These are phyloP conservation scores for Phytophthora pinifolia DNA, from an alignment of 352 stramenopile genomes.

Conservation along the genomic window DNA sequence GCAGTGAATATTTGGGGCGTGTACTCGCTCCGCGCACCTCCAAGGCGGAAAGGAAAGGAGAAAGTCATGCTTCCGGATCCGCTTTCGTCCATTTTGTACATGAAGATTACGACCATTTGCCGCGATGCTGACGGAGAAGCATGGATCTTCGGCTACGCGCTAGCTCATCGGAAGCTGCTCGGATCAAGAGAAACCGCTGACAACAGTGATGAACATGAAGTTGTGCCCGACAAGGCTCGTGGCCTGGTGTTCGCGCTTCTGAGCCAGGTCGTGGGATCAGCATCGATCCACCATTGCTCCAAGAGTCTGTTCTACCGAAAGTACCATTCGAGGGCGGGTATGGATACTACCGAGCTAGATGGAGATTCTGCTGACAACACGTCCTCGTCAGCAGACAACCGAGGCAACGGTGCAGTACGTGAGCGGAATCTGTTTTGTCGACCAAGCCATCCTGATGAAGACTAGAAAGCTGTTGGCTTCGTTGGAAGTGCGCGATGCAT, in stretches of 20 bases:
- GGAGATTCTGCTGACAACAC: background rate
- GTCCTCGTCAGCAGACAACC: slow-evolving; percentile 6
- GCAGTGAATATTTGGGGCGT: slow-evolving; percentile 37
- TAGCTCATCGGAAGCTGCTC: slow-evolving; percentile 16
- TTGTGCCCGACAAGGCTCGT: slow-evolving; percentile 19
- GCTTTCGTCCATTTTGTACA: slow-evolving; percentile 25
- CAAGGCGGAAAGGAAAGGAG: slow-evolving; percentile 15
- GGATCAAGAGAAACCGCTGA: background rate
- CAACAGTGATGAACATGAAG: slow-evolving; percentile 23
- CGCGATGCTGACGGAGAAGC: slow-evolving; percentile 30
- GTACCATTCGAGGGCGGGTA: slow-evolving; percentile 6
- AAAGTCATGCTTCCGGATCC: slow-evolving; percentile 20
- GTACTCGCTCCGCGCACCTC: slow-evolving; percentile 15
- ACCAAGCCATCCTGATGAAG: slow-evolving; percentile 11
- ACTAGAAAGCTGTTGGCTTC: background rate
- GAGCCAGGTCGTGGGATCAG: slow-evolving; percentile 24
- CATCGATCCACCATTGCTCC: slow-evolving; percentile 30
- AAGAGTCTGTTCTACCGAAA: slow-evolving; percentile 28
- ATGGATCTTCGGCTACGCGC: slow-evolving; percentile 28
- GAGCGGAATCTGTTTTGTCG: slow-evolving; percentile 26
- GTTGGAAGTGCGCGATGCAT: too few species aligned
- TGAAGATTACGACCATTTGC: slow-evolving; percentile 30
- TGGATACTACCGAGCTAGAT: too few species aligned
- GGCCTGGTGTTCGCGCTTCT: slow-evolving; percentile 25
- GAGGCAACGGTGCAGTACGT: background rate